Conservation (phyloP, 2,329 filamentous ascomycete genomes). For the Hymenotorrendiella dingleyae region DNA sequence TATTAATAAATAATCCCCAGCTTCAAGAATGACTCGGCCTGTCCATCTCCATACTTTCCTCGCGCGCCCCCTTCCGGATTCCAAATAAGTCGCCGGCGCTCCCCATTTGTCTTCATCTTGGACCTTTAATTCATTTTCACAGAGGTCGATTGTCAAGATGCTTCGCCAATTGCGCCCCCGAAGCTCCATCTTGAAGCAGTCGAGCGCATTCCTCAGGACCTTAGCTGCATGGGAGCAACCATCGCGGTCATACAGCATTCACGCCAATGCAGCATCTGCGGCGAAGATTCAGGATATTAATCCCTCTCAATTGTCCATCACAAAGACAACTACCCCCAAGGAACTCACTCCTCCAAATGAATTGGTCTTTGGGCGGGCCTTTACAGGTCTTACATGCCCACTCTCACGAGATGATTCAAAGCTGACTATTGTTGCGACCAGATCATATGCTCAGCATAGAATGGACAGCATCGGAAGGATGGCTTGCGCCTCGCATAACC, state of each 20-base stretch:
- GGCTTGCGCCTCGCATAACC: slow-evolving; percentile 75
- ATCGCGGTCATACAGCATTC: slow-evolving; percentile 45
- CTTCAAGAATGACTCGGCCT: too few relatives aligned
- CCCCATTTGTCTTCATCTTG: too few relatives aligned
- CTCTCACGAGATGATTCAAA: not conserved
- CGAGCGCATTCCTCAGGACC: slow-evolving; percentile 31
- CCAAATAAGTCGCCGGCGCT: too few relatives aligned
- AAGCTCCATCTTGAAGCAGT: slow-evolving; percentile 33
- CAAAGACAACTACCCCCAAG: slow-evolving; percentile 71
- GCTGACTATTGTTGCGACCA: slow-evolving; percentile 33
- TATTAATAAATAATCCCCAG: too few relatives aligned
- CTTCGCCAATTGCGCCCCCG: slow-evolving; percentile 41
- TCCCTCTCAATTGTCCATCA: slow-evolving; percentile 67
- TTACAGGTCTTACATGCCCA: slow-evolving; percentile 61
- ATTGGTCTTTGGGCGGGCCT: slow-evolving; percentile 82
- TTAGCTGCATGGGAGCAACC: slow-evolving; percentile 30
- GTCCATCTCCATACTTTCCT: too few relatives aligned
- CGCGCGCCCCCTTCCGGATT: too few relatives aligned
- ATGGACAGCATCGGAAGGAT: slow-evolving; percentile 73
- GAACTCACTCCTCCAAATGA: slow-evolving; percentile 67
- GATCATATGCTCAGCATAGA: slow-evolving; percentile 97
- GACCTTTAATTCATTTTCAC: too few relatives aligned
- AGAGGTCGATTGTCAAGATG: slow-evolving; percentile 34
- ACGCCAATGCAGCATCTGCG: slow-evolving; percentile 27
- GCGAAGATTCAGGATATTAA: slow-evolving; percentile 63